phyloP scores from a whole-genome alignment of 441 rosid genomes.

The Populus trichocarpa region DNA sequence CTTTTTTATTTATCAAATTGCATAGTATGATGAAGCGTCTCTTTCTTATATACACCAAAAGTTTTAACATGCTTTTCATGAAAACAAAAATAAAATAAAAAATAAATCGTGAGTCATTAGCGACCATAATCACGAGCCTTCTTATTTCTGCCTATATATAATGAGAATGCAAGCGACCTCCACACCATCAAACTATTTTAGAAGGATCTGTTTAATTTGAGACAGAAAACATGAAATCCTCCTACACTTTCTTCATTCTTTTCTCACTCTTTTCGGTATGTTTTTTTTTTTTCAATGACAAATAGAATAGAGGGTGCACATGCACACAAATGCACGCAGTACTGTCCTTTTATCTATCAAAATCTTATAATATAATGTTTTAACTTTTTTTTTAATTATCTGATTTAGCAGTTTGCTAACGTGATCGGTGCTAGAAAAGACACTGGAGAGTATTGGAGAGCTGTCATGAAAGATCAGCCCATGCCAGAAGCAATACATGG shows the following conservation, averaged over 20 bases:
- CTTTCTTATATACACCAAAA: too few species aligned
- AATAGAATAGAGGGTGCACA: too few species aligned
- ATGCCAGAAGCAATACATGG: conserved; percentile 26
- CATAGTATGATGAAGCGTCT: too few species aligned
- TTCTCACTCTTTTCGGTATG: conserved; percentile 19
- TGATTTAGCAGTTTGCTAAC: not conserved
- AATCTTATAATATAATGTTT: too few species aligned
- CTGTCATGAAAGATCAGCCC: conserved; percentile 21
- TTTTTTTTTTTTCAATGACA: not conserved
- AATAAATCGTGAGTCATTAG: not conserved
- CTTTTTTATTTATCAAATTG: too few species aligned
- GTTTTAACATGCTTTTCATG: too few species aligned
- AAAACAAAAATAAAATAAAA: too few species aligned
- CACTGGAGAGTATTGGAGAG: conserved; percentile 28
- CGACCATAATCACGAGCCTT: not conserved
- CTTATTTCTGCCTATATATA: not conserved
- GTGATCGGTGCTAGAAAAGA: conserved; percentile 31
- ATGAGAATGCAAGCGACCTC: not conserved
- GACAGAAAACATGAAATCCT: conserved; percentile 4
- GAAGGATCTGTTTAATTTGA: too few species aligned
- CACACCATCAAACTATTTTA: too few species aligned
- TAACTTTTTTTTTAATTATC: not conserved
- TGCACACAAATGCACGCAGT: not conserved
- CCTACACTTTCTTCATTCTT: conserved; percentile 1
- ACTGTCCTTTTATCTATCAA: not conserved